phyloP scores from a whole-genome alignment of 345 rosid genomes.

The Clausena lansium region DNA sequence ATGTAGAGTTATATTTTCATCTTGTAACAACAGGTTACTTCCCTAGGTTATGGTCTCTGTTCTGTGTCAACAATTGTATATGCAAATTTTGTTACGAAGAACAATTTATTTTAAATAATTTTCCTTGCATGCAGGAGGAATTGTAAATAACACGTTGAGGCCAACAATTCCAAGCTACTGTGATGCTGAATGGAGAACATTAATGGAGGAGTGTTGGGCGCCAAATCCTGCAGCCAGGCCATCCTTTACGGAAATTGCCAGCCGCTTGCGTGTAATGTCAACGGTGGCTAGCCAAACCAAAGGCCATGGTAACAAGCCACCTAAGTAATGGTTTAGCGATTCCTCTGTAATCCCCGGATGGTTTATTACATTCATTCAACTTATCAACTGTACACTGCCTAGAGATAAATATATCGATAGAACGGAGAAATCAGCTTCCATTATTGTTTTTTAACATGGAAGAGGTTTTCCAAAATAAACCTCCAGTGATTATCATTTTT shows the following conservation, averaged over 20 bases:
- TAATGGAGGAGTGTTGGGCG: conserved; percentile 86
- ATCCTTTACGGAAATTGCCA: conserved; percentile 68
- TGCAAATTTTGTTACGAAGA: not conserved
- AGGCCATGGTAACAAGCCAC: conserved; percentile 50
- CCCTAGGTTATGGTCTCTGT: not conserved
- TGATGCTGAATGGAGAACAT: conserved; percentile 63
- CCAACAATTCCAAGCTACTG: conserved; percentile 68
- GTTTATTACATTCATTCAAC: conserved; percentile 18
- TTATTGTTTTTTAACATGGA: conserved; percentile 34
- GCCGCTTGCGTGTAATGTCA: conserved; percentile 63
- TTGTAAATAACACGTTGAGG: conserved; percentile 73
- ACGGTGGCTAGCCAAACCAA: conserved; percentile 52
- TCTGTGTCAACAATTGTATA: not conserved
- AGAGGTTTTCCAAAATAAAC: conserved; percentile 15
- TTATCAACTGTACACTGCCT: conserved; percentile 1
- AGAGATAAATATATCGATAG: not conserved
- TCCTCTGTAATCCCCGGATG: not conserved
- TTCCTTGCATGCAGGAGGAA: conserved; percentile 52
- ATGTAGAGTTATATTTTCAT: not conserved
- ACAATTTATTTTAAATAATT: not conserved
- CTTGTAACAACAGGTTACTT: not conserved
- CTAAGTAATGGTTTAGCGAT: conserved; percentile 35
- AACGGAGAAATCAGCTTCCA: conserved; percentile 28
- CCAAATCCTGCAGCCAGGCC: conserved; percentile 73
- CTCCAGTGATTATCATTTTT: not conserved